These are phyloP conservation scores for Yamadazyma siamensis DNA, from an alignment of 1,139 yeast species.

Conservation along the genomic window DNA sequence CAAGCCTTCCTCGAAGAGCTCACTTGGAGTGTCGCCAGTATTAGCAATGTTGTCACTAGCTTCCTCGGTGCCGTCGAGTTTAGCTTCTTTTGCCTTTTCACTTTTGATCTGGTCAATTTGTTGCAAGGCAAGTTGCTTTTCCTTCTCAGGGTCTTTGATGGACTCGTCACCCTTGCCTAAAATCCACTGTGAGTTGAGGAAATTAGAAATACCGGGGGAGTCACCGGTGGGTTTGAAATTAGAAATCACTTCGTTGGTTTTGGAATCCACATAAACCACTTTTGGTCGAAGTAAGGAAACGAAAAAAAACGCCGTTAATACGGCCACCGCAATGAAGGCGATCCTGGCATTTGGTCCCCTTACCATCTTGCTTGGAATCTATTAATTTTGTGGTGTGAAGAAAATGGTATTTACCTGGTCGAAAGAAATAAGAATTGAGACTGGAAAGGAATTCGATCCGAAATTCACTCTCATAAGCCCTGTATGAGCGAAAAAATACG, in stretches of 20 bases:
- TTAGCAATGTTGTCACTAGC: neutral
- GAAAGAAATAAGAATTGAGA: neutral
- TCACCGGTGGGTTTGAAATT: conserved; percentile 9
- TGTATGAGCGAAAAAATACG: too few species aligned
- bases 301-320: conserved; percentile 18
- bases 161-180: conserved; percentile 7
- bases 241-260: conserved; percentile 18
- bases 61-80: neutral
- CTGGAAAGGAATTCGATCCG: neutral
- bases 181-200: conserved; percentile 1
- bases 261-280: conserved; percentile 23
- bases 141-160: conserved; percentile 17
- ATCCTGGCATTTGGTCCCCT: conserved; percentile 17
- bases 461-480: neutral
- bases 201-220: conserved; percentile 1
- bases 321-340: conserved; percentile 17
- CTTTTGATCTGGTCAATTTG: conserved; percentile 11
- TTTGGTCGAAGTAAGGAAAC: conserved; percentile 15
- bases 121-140: conserved; percentile 12
- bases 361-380: conserved; percentile 20
- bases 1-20: neutral
- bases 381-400: too few species aligned
- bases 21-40: neutral
- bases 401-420: neutral
- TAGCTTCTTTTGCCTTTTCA: conserved; percentile 3